These are phyloP conservation scores for Termitomyces sp. DNA, from an alignment of 768 basidiomycete genomes.

Conservation along the genomic window DNA sequence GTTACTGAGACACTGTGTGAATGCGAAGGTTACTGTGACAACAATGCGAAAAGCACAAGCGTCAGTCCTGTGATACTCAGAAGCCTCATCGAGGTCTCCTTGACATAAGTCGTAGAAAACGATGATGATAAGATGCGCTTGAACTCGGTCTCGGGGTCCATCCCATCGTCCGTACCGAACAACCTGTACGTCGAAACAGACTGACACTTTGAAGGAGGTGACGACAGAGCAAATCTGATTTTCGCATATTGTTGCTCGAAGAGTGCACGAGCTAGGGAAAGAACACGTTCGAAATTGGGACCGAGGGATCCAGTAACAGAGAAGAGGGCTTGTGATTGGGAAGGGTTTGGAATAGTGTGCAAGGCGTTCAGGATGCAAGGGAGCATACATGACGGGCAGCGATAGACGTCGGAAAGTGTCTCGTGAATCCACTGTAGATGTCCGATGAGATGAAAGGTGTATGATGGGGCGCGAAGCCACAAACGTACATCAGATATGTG, in stretches of 20 bases:
- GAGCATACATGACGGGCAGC: conserved; percentile 15
- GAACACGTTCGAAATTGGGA: not conserved
- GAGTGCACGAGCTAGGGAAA: not conserved
- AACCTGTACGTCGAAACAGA: not conserved
- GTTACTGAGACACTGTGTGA: not conserved
- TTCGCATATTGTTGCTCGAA: not conserved
- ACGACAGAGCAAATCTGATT: not conserved
- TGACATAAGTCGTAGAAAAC: conserved; percentile 6
- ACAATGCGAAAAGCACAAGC: conserved; percentile 13
- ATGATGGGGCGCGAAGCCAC: not conserved
- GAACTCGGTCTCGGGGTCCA: conserved; percentile 14
- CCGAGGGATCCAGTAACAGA: not conserved
- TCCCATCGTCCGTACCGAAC: conserved; percentile 12
- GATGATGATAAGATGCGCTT: conserved; percentile 6
- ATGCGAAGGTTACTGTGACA: not conserved
- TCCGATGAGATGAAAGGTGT: not conserved
- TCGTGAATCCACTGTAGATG: conserved; percentile 15
- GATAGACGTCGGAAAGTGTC: conserved; percentile 6
- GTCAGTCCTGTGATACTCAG: conserved; percentile 15
- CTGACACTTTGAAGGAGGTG: not conserved
- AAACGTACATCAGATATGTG: conserved; percentile 16
- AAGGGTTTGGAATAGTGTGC: not conserved
- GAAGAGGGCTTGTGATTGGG: not conserved
- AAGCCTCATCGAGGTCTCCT: conserved; percentile 11
- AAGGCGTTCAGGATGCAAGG: conserved; percentile 1